Conservation (phyloP, 805 yeast species). For the Clavispora fructus region DNA sequence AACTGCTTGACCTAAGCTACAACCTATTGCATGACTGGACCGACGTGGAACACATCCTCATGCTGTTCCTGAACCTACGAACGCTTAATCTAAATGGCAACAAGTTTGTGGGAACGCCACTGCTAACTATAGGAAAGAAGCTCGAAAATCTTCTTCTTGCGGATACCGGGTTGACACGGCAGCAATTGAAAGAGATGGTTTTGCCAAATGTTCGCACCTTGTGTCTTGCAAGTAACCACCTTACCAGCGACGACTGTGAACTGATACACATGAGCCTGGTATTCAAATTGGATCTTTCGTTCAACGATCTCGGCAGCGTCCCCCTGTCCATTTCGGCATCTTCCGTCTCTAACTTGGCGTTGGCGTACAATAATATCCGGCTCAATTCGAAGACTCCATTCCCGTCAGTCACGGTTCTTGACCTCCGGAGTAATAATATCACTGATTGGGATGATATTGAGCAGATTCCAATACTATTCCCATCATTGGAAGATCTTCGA, state of each 20-base stretch:
- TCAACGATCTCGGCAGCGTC: conserved; percentile 32
- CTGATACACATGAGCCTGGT: conserved; percentile 3
- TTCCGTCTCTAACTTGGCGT: conserved; percentile 16
- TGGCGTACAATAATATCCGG: conserved; percentile 33
- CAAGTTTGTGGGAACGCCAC: conserved; percentile 21
- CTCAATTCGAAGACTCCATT: neutral
- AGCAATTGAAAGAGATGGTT: conserved; percentile 10
- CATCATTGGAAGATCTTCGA: conserved; percentile 41
- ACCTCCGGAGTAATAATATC: conserved; percentile 49
- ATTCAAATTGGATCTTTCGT: conserved; percentile 27
- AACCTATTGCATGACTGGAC: conserved; percentile 11
- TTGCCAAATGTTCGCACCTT: conserved; percentile 37
- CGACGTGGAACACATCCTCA: conserved; percentile 32
- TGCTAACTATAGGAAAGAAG: conserved; percentile 1
- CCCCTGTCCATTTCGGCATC: conserved; percentile 16
- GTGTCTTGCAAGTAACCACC: conserved; percentile 30
- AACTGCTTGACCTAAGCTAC: conserved; percentile 10
- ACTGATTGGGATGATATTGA: conserved; percentile 47
- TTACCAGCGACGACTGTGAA: conserved; percentile 15
- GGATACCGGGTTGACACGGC: conserved; percentile 16
- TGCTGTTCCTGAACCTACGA: conserved; percentile 31
- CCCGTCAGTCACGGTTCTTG: conserved; percentile 24
- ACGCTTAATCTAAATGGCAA: conserved; percentile 53
- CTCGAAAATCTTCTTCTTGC: conserved; percentile 22
- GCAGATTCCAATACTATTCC: conserved; percentile 28